Conservation (phyloP, 2,329 filamentous ascomycete genomes). For the Pyrenochaeta sp. region DNA sequence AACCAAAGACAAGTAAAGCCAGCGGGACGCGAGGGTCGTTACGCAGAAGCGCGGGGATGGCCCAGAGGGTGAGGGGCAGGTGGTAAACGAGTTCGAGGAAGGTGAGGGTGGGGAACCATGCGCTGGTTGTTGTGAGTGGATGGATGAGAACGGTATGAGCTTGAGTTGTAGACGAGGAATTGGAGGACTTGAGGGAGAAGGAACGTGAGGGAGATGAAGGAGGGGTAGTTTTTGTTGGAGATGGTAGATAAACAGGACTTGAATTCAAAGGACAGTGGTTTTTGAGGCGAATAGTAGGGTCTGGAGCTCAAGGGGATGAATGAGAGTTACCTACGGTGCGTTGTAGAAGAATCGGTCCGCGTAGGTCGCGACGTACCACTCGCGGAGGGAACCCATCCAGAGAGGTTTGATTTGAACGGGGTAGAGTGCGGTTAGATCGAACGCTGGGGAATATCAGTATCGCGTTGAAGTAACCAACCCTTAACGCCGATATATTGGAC, state of each 20-base stretch:
- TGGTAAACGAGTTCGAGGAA: conserved; percentile 69
- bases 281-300: too few relatives aligned
- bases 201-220: too few relatives aligned
- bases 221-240: too few relatives aligned
- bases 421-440: conserved; percentile 69
- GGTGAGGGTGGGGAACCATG: conserved; percentile 67
- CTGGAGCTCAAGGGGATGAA: neutral
- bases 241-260: too few relatives aligned
- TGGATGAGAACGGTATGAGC: neutral
- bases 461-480: neutral
- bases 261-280: too few relatives aligned
- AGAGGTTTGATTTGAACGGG: conserved; percentile 60
- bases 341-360: conserved; percentile 69
- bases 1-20: conserved; percentile 66
- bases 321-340: conserved; percentile 54
- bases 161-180: neutral
- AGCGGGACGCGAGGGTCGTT: conserved; percentile 67
- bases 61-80: conserved; percentile 68
- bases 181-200: neutral
- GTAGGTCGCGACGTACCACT: conserved; percentile 68
- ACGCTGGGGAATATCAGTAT: conserved; percentile 53
- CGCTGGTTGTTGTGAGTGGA: conserved; percentile 25
- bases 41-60: conserved; percentile 63
- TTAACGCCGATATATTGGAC: neutral
- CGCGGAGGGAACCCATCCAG: conserved; percentile 60